A percentile compares a stretch with the other conserved stretches of the same genome.
Conservation (phyloP, 768 basidiomycete species). For the Tylopilus felleus region DNA sequence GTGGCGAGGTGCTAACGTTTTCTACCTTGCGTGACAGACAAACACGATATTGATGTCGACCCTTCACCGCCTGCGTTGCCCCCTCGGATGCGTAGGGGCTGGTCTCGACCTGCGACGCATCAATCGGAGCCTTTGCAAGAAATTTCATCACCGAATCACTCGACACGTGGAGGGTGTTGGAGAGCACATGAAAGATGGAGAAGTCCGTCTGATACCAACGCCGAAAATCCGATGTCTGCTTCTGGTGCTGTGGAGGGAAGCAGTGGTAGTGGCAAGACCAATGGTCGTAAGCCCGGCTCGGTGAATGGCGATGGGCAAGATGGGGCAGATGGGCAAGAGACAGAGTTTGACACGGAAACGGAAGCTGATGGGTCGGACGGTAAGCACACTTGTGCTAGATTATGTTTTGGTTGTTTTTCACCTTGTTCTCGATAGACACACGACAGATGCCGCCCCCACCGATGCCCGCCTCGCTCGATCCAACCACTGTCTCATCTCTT, state of each 20-base stretch:
- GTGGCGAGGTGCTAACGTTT: not conserved
- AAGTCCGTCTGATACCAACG: slow-evolving; percentile 16
- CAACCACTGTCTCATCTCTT: slow-evolving; percentile 36
- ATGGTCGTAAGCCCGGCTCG: not conserved
- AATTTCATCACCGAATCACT: not conserved
- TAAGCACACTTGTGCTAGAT: slow-evolving; percentile 6
- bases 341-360: slow-evolving; percentile 32
- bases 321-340: slow-evolving; percentile 25
- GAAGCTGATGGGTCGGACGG: slow-evolving; percentile 26
- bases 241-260: slow-evolving; percentile 6
- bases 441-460: slow-evolving; percentile 51
- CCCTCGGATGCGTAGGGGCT: slow-evolving; percentile 59
- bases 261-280: not conserved
- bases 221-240: slow-evolving; percentile 20
- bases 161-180: slow-evolving; percentile 4
- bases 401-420: not conserved
- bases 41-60: slow-evolving; percentile 15
- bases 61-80: slow-evolving; percentile 38
- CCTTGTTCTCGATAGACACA: slow-evolving; percentile 27
- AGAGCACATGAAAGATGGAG: slow-evolving; percentile 21
- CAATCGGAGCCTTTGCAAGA: slow-evolving; percentile 8
- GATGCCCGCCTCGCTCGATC: slow-evolving; percentile 43
- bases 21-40: slow-evolving; percentile 1
- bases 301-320: slow-evolving; percentile 13
- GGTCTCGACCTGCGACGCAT: slow-evolving; percentile 25